Conservation (phyloP, 2,329 filamentous ascomycete species). For the Claviceps fusiformis region DNA sequence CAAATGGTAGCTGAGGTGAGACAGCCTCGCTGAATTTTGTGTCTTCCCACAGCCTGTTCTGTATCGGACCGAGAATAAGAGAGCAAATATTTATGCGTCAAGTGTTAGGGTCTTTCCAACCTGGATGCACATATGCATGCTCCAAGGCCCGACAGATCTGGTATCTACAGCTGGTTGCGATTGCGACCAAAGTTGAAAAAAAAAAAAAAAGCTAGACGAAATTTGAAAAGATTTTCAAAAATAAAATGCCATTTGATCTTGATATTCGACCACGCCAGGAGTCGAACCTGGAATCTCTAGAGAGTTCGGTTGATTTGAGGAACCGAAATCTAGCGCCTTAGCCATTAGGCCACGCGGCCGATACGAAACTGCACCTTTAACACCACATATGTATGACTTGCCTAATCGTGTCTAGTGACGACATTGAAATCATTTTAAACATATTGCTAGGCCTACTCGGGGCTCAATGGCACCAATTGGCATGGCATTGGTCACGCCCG, state of each 20-base stretch:
- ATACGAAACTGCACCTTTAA: neutral
- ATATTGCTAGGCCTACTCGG: too few relatives aligned
- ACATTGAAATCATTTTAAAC: too few relatives aligned
- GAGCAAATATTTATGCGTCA: too few relatives aligned
- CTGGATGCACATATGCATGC: too few relatives aligned
- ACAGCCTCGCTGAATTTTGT: neutral
- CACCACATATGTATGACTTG: neutral
- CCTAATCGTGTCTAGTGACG: too few relatives aligned
- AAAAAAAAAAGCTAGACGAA: neutral
- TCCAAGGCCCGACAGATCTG: too few relatives aligned
- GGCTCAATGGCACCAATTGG: too few relatives aligned
- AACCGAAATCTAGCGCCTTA: constrained; percentile 31
- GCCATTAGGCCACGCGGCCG: constrained; percentile 30
- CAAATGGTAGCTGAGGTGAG: neutral
- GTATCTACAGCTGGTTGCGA: too few relatives aligned
- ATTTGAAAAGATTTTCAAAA: neutral
- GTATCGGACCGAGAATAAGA: too few relatives aligned
- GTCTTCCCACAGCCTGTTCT: too few relatives aligned
- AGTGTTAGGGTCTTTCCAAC: neutral
- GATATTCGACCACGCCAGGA: constrained; percentile 25
- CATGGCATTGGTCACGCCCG: too few relatives aligned
- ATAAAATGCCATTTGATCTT: neutral
- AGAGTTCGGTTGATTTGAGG: constrained; percentile 11
- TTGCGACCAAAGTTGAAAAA: neutral
- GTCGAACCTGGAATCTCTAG: constrained; percentile 31